Evolutionary conservation across 2,329 filamentous ascomycete genomes (phyloP).

Genomic region (Diaporthe vaccinii): DNA sequence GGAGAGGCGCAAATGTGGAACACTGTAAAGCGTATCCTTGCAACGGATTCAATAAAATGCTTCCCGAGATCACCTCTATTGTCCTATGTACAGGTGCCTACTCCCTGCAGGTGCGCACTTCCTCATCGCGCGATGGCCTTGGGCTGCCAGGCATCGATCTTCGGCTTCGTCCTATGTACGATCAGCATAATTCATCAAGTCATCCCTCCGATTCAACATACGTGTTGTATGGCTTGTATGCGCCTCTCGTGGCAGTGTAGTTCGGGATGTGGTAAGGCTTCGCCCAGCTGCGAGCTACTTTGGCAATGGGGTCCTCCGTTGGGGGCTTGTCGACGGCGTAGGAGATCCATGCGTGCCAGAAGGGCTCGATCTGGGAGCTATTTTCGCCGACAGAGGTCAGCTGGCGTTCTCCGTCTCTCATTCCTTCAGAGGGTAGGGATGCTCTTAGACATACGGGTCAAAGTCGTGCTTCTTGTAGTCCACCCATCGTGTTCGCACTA

Average conservation of each 20-base stretch:
- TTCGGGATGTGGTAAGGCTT: conserved; percentile 78
- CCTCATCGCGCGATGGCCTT: conserved; percentile 38
- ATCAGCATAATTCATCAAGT: neutral
- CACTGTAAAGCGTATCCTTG: neutral
- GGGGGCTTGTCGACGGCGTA: conserved; percentile 93
- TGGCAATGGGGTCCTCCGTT: conserved; percentile 78
- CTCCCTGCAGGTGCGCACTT: neutral
- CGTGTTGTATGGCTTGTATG: conserved; percentile 96
- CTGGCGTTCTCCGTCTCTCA: neutral
- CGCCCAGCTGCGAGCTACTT: conserved; percentile 81
- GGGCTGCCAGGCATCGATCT: conserved; percentile 53
- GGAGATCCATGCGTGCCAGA: conserved; percentile 98
- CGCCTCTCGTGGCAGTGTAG: conserved; percentile 80
- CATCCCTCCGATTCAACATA: conserved; percentile 63
- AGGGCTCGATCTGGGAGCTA: conserved; percentile 88
- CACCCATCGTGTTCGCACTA: conserved; percentile 96
- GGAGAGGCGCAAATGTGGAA: neutral
- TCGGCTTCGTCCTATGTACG: conserved; percentile 50
- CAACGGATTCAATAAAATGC: neutral
- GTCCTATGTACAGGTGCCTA: conserved; percentile 41
- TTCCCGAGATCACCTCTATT: conserved; percentile 12
- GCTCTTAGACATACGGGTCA: conserved; percentile 72
- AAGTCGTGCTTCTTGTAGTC: conserved; percentile 93
- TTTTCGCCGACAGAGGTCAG: conserved; percentile 40
- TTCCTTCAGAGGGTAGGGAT: neutral